Evolutionary conservation across 306 rosid species (phyloP), one percentile per base, ranked within the genome.

Genomic region (Boehmeria nivea): DNA sequence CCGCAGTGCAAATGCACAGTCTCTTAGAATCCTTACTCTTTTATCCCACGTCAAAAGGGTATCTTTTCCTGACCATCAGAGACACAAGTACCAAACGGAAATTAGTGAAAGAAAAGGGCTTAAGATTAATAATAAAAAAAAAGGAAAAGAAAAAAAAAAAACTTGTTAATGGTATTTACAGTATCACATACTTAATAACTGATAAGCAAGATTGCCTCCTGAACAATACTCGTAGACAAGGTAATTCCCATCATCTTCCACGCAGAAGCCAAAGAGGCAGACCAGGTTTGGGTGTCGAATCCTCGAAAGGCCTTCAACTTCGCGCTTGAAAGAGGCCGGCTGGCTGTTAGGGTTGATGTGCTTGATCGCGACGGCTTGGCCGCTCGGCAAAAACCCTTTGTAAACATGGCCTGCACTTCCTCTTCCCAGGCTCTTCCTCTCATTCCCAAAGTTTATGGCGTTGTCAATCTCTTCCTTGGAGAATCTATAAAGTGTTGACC

Each of bases 361-460:
- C 64, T 89, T 86, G 66, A 89, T 74, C 12, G 97, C 97, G 50
- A 89, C 95, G 1, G 66, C 60, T 59, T 89, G 97, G 1, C 97
- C 97, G 37, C 95, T 89, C 0, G 97, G 97, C 13, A 89, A 68
- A 54, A 89, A 60, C 0, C 95, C 97, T 76, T 76, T 81, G 49
- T 63, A 89, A 3, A 89, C 97, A 12, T 73, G 72, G 1, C 97
- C 97, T 0, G 95, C 95, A 51, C 94, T 86, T 13, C 97, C 97
- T 14, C 94, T 52, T 23, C 97, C 95, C 1, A 89, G 73, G 72
- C 71, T 61, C 61, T 80, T 31, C 36, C 36, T 31, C 36, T 31
- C 80, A 2, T 31, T 59, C 0, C 72, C 76, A 6, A 25, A 51
- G 19, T 70, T 75, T 18, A 89, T 67, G 18, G 95, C 97, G 9